phyloP scores from a whole-genome alignment of 2,329 filamentous ascomycete species.

The Ophiostoma sp. region DNA sequence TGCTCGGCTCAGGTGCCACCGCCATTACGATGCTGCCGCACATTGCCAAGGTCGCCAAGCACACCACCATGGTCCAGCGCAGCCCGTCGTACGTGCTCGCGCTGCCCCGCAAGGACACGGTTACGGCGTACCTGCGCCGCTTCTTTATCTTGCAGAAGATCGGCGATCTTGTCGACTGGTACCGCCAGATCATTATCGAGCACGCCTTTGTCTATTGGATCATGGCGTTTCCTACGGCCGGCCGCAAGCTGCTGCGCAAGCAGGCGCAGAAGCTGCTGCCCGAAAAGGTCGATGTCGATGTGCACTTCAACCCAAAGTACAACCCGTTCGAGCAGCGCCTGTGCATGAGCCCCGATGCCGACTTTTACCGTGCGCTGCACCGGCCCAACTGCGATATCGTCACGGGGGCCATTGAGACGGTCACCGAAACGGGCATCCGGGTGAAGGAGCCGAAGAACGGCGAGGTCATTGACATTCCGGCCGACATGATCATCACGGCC shows the following conservation, averaged over 20 bases:
- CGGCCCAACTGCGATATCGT: slow-evolving; percentile 38
- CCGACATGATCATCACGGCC: slow-evolving; percentile 60
- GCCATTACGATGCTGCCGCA: slow-evolving; percentile 70
- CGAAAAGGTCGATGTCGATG: slow-evolving; percentile 46
- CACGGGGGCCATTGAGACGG: slow-evolving; percentile 43
- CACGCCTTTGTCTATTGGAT: slow-evolving; percentile 47
- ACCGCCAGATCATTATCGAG: slow-evolving; percentile 44
- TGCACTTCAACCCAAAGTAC: slow-evolving; percentile 61
- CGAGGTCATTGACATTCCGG: slow-evolving; percentile 37
- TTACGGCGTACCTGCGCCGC: slow-evolving; percentile 37
- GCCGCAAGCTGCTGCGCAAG: slow-evolving; percentile 44
- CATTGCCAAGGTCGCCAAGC: slow-evolving; percentile 57
- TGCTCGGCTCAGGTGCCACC: slow-evolving; percentile 75
- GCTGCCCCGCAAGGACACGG: slow-evolving; percentile 39
- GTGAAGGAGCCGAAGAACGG: slow-evolving; percentile 33
- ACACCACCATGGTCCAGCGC: slow-evolving; percentile 75
- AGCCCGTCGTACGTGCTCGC: slow-evolving; percentile 65
- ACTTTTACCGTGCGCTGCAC: slow-evolving; percentile 45
- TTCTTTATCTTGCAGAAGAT: slow-evolving; percentile 40
- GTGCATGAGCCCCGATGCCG: slow-evolving; percentile 57
- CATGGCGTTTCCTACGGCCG: slow-evolving; percentile 45
- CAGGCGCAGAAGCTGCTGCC: slow-evolving; percentile 49
- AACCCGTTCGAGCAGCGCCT: slow-evolving; percentile 69
- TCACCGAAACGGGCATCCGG: slow-evolving; percentile 41
- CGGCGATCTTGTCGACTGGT: slow-evolving; percentile 44